Base-by-base conservation (phyloP, 139 green algal genomes). In the Coccomyxa sp. region DNA sequence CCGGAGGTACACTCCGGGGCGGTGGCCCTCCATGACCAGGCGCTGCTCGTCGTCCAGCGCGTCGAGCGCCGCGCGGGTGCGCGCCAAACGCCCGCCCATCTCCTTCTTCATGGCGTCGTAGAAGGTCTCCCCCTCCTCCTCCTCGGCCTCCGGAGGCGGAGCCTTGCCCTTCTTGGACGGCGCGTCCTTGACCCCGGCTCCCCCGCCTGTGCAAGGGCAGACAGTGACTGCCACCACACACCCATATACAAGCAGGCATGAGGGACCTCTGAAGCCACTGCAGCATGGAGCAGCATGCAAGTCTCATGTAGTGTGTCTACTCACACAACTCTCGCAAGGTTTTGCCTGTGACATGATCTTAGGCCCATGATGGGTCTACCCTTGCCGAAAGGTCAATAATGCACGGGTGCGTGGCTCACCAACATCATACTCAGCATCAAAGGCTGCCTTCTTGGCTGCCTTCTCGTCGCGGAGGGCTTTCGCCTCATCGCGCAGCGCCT, bases 61-160 rank as follows among this genome's bases (percentile, higher is more conserved):
- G 38, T 94, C 93, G 79, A 99, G 82, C 27, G 89, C 90, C n/a
- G 78, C 75, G 27, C 82, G 82, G n/a, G 83, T 90, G 7, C 84
- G 80, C 40, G 85, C 87, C 8, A 79, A 54, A 8, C 91, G 78
- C 35, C 89, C 91, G 2, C 83, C 86, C 86, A 99, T 90, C 29
- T 97, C 92, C 1, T 85, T 54, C 88, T 98, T 98, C 76, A 97
- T 84, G 35, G 92, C 83, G 22, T 97, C 92, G 82, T 95, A 98
- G 81, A 90, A 98, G 0, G 91, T 96, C 75, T 97, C 91, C 58
- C 89, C 88, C 8, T 88, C 88, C 35, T 90, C 83, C 27, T 86
- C 87, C 37, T 74, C 78, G 24, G 68, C 83, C 12, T 71, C 81
- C n/a, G 50, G 40, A 2, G 58, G 73, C 39, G 64, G 68, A 40